A percentile compares a stretch with the other conserved stretches of the same genome.
Evolutionary conservation across 805 yeast species (phyloP).

Genomic region (Ogataea minuta): DNA sequence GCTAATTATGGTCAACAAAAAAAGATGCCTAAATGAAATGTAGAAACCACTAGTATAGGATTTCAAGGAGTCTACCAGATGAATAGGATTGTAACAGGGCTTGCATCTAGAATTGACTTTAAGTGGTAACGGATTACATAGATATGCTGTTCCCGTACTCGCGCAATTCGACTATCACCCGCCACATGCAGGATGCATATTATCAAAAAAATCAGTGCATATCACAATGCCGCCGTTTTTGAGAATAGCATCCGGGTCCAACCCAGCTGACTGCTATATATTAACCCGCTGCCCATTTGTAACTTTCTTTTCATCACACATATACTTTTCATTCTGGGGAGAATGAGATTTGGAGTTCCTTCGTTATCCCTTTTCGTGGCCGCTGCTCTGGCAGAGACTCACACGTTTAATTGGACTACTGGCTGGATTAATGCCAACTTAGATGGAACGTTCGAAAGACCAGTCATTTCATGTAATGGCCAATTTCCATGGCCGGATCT

Average conservation of each 20-base stretch:
- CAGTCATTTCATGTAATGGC: conserved; percentile 49
- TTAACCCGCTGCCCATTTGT: neutral
- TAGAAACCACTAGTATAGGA: no score
- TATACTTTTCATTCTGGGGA: conserved; percentile 14
- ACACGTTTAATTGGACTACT: conserved; percentile 62
- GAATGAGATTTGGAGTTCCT: conserved; percentile 20
- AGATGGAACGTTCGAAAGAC: conserved; percentile 46
- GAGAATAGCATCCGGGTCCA: no score
- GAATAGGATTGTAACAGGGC: no score
- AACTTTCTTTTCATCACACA: conserved; percentile 14
- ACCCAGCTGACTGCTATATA: neutral
- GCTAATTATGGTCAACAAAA: no score
- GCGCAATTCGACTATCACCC: no score
- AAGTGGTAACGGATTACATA: no score
- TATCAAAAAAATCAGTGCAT: conserved; percentile 13
- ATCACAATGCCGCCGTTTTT: no score
- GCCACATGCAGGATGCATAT: conserved; percentile 9
- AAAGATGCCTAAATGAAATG: no score
- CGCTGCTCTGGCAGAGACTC: conserved; percentile 44
- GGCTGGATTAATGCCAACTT: conserved; percentile 63
- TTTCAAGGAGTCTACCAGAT: no score
- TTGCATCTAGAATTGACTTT: no score
- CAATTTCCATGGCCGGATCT: conserved; percentile 86
- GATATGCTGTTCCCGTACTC: no score
- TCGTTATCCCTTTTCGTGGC: conserved; percentile 19